Percentiles rank a stretch among this genome's conserved stretches.
Evolutionary conservation across 179 eudicot genomes (phyloP).

Genomic region (Actinidia arguta): DNA sequence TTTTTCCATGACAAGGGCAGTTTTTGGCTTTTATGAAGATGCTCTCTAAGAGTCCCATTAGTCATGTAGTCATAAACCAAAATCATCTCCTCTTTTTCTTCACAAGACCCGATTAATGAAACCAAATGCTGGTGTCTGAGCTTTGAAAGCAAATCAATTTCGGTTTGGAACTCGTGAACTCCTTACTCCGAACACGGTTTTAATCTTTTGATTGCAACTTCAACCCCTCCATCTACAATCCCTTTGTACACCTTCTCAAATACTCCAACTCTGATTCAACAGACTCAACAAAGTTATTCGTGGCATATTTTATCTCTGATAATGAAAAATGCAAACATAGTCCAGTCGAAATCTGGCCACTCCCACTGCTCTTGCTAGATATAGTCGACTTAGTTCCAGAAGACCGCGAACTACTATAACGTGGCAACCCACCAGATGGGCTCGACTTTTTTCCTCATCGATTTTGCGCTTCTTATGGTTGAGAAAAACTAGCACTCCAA

Average conservation of each 20-base stretch:
- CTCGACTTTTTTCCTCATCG: background rate
- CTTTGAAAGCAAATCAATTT: slow-evolving; percentile 47
- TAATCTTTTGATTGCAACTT: slow-evolving; percentile 48
- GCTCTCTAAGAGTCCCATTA: slow-evolving; percentile 51
- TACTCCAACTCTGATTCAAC: slow-evolving; percentile 52
- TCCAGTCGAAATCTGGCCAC: slow-evolving; percentile 28
- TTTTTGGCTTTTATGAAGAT: slow-evolving; percentile 28
- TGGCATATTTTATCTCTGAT: slow-evolving; percentile 39
- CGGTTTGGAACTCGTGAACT: slow-evolving; percentile 43
- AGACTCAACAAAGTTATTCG: slow-evolving; percentile 40
- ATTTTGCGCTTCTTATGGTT: slow-evolving; percentile 3
- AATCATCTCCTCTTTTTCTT: slow-evolving; percentile 44
- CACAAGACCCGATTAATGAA: slow-evolving; percentile 47
- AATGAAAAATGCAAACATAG: slow-evolving; percentile 39
- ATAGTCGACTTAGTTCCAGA: slow-evolving; percentile 6
- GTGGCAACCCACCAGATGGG: slow-evolving; percentile 33
- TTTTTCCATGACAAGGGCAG: slow-evolving; percentile 38
- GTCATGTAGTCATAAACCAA: slow-evolving; percentile 51
- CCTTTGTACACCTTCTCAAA: slow-evolving; percentile 51
- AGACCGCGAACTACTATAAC: slow-evolving; percentile 31
- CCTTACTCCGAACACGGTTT: slow-evolving; percentile 53
- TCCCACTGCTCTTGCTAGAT: slow-evolving; percentile 21
- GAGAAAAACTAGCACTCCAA: slow-evolving; percentile 8
- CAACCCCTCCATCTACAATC: slow-evolving; percentile 24
- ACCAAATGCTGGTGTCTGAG: slow-evolving; percentile 50